These are phyloP conservation scores for Pseudogymnoascus pannorum DNA, from an alignment of 2,329 filamentous ascomycete genomes.

Conservation along the genomic window DNA sequence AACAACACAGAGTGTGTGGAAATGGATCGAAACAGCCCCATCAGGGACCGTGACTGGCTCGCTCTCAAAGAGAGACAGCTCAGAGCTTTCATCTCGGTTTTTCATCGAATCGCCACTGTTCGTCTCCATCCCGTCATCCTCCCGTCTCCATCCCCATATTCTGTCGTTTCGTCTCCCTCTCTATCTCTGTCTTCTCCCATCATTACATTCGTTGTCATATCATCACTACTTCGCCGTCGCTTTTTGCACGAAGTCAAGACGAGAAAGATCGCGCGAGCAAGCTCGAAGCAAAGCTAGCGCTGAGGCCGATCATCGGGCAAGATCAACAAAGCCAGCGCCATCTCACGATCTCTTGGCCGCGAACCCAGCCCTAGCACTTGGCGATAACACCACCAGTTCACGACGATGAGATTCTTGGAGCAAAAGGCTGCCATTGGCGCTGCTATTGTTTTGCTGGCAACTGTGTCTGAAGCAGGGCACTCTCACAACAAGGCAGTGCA, in stretches of 20 bases:
- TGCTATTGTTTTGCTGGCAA: slow-evolving; percentile 40
- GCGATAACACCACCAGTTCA: slow-evolving; percentile 5
- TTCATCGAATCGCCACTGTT: not conserved
- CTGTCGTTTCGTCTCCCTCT: not conserved
- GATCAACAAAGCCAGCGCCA: not conserved
- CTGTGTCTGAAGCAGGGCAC: slow-evolving; percentile 24
- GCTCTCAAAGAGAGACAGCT: not conserved
- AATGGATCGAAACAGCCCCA: not conserved
- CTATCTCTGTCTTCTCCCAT: not conserved
- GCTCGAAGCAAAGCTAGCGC: not conserved
- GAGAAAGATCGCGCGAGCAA: not conserved
- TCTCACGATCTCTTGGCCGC: not conserved
- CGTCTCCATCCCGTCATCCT: not conserved
- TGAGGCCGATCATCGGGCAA: not conserved
- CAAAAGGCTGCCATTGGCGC: slow-evolving; percentile 43
- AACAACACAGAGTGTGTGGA: not conserved
- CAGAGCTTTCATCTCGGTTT: not conserved
- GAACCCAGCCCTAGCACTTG: not conserved
- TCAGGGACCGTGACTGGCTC: not conserved
- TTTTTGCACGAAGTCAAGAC: not conserved
- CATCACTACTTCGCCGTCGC: not conserved
- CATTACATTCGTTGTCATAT: not conserved
- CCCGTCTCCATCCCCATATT: not conserved
- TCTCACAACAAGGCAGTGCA: slow-evolving; percentile 18
- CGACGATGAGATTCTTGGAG: slow-evolving; percentile 47